Evolutionary conservation across 495 filamentous ascomycete genomes (phyloP).

Genomic region (Achaetomiella virescens): DNA sequence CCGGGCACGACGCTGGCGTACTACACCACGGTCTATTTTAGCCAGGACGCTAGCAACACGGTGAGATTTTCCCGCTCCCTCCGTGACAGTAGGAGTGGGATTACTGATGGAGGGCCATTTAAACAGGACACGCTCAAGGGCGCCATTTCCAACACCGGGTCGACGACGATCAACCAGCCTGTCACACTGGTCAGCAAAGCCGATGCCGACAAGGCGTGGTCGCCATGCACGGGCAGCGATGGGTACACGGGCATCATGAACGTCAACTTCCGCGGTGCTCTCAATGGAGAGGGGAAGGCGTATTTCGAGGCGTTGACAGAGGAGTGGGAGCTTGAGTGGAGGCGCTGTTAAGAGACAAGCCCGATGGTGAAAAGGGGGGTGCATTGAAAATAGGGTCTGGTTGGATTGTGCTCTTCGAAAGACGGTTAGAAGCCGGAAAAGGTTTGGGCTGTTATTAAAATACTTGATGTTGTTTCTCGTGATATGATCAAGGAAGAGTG

Average conservation of each 20-base stretch:
- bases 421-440: no score
- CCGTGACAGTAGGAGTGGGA: no score
- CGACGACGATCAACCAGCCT: slow-evolving; percentile 22
- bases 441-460: no score
- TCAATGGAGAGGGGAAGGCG: slow-evolving; percentile 30
- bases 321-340: slow-evolving; percentile 40
- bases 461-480: no score
- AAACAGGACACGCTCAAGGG: slow-evolving; percentile 24
- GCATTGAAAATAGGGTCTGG: no score
- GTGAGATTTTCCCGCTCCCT: slow-evolving; percentile 21
- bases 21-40: slow-evolving; percentile 37
- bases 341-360: slow-evolving; percentile 33
- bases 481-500: no score
- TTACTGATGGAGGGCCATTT: not conserved
- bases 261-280: slow-evolving; percentile 41
- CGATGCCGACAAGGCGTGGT: slow-evolving; percentile 28
- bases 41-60: slow-evolving; percentile 32
- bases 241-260: slow-evolving; percentile 38
- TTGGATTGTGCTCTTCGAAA: no score
- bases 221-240: slow-evolving; percentile 30
- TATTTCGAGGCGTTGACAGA: slow-evolving; percentile 37
- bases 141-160: slow-evolving; percentile 24
- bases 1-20: slow-evolving; percentile 31
- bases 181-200: slow-evolving; percentile 29
- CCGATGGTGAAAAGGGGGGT: not conserved